These are phyloP conservation scores for Gracilaria domingensis DNA, from an alignment of 23 red algal genomes.

Conservation along the genomic window DNA sequence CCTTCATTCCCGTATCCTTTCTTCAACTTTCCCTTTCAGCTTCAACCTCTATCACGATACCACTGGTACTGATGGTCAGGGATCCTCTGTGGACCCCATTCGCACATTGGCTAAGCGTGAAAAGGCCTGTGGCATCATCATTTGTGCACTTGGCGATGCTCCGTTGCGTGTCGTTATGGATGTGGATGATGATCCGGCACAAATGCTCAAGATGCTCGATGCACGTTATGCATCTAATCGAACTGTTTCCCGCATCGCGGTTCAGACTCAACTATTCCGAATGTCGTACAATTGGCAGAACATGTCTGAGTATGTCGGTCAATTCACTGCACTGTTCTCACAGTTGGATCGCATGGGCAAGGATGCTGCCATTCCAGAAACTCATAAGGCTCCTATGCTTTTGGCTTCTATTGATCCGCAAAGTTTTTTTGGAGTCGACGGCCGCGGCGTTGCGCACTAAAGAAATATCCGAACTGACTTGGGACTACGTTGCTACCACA, in stretches of 20 bases:
- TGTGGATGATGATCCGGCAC: conserved; percentile 12
- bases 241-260: conserved; percentile 5
- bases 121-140: background rate
- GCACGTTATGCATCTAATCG: conserved; percentile 45
- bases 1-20: too few relatives aligned
- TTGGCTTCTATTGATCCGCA: conserved; percentile 12
- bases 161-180: conserved; percentile 15
- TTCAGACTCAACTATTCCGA: conserved; percentile 38
- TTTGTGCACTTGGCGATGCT: conserved; percentile 10
- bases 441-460: conserved; percentile 44
- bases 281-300: conserved; percentile 45
- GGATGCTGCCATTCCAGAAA: conserved; percentile 21
- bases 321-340: conserved; percentile 27
- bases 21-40: too few relatives aligned
- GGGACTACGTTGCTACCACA: conserved; percentile 44
- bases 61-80: too few relatives aligned
- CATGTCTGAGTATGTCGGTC: conserved; percentile 39
- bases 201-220: conserved; percentile 23
- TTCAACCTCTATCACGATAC: too few relatives aligned
- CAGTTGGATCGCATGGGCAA: conserved; percentile 46
- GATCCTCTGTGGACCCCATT: background rate
- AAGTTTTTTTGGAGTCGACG: conserved; percentile 17
- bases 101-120: background rate
- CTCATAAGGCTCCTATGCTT: conserved; percentile 43
- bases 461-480: conserved; percentile 16